These are phyloP conservation scores for Meripilus lineatus DNA, from an alignment of 1,284 basidiomycete species.

Conservation along the genomic window DNA sequence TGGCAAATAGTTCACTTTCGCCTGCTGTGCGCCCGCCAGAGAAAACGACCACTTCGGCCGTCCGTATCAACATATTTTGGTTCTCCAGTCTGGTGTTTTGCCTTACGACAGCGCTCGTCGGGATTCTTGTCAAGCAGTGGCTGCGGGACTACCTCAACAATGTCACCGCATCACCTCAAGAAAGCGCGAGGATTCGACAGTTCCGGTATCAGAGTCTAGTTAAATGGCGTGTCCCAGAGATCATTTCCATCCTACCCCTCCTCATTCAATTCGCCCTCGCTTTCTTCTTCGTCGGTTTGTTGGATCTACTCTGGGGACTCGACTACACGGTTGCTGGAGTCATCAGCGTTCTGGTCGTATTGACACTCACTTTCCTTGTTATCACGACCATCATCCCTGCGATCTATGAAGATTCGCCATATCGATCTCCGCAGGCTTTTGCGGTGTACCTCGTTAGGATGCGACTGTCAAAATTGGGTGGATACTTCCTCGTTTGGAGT, in stretches of 20 bases:
- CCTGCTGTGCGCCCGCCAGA: neutral
- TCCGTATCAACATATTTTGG: constrained; percentile 14
- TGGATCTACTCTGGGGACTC: constrained; percentile 9
- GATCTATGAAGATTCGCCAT: constrained; percentile 15
- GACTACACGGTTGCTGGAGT: constrained; percentile 3
- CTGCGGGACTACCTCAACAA: constrained; percentile 11
- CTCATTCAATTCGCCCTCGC: constrained; percentile 13
- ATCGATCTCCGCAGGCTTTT: constrained; percentile 20
- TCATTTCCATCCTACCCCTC: constrained; percentile 13
- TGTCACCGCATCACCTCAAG: constrained; percentile 2
- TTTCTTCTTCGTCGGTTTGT: constrained; percentile 15
- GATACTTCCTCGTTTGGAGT: neutral
- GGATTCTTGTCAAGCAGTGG: no score
- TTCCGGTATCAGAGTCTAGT: constrained; percentile 7
- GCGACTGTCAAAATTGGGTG: constrained; percentile 1
- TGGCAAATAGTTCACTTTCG: neutral
- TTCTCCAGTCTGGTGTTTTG: constrained; percentile 13
- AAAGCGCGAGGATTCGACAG: constrained; percentile 2
- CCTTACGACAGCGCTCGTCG: constrained; percentile 13
- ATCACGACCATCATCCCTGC: constrained; percentile 9
- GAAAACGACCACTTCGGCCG: neutral
- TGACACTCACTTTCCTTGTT: constrained; percentile 8
- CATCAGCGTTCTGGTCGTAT: constrained; percentile 5
- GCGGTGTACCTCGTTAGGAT: constrained; percentile 13
- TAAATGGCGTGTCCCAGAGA: constrained; percentile 11